phyloP scores from a whole-genome alignment of 2,329 filamentous ascomycete species.

The Ophiostoma himal-ulmi region DNA sequence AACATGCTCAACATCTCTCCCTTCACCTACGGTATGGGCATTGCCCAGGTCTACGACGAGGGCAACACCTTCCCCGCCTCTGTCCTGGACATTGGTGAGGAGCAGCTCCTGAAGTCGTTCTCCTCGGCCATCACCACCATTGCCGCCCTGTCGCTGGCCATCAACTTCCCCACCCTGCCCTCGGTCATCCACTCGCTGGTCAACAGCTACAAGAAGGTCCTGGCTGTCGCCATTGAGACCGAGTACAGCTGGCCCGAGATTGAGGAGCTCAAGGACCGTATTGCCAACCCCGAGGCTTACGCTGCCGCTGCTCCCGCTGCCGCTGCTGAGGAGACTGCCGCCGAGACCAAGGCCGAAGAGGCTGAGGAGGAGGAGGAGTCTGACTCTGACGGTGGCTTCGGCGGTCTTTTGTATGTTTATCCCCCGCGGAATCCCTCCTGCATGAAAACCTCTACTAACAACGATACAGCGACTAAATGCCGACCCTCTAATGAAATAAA shows the following conservation, averaged over 20 bases:
- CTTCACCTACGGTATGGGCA: slow-evolving; percentile 98
- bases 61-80: slow-evolving; percentile 83
- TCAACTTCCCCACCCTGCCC: slow-evolving; percentile 92
- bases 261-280: slow-evolving; percentile 97
- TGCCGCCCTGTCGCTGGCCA: slow-evolving; percentile 81
- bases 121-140: slow-evolving; percentile 76
- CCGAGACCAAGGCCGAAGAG: slow-evolving; percentile 57
- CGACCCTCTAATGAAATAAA: slow-evolving; percentile 7
- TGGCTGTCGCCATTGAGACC: slow-evolving; percentile 83
- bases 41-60: slow-evolving; percentile 93
- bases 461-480: slow-evolving; percentile 24
- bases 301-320: slow-evolving; percentile 73
- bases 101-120: slow-evolving; percentile 84
- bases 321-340: slow-evolving; percentile 50
- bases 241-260: slow-evolving; percentile 94
- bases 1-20: slow-evolving; percentile 99
- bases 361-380: slow-evolving; percentile 68
- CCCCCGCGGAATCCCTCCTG: no score
- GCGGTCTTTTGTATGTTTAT: slow-evolving; percentile 58
- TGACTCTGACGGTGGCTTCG: slow-evolving; percentile 61
- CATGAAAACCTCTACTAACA: slow-evolving; percentile 4
- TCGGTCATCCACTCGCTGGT: slow-evolving; percentile 94
- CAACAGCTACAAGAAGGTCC: slow-evolving; percentile 96
- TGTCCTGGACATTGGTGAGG: slow-evolving; percentile 91
- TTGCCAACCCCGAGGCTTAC: slow-evolving; percentile 97